These are phyloP conservation scores for Scleromitrula shiraiana DNA, from an alignment of 2,329 filamentous ascomycete species.

Conservation along the genomic window DNA sequence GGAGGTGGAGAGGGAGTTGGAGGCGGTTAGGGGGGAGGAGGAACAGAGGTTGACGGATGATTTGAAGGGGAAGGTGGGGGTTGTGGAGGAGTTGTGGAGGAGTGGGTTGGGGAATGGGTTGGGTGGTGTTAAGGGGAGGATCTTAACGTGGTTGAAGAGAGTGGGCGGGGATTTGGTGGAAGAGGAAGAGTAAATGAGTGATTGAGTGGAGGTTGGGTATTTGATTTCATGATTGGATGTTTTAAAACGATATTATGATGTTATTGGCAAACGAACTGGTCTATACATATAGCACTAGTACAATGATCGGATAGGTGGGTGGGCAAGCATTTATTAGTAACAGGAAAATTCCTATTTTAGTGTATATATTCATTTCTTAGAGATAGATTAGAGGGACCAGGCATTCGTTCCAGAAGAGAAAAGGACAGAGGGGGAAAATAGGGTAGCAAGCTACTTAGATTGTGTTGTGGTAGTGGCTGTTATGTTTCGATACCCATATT, in stretches of 20 bases:
- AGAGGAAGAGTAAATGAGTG: conserved; percentile 23
- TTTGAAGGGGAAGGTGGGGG: conserved; percentile 84
- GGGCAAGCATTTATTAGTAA: too few relatives aligned
- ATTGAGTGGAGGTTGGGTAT: too few relatives aligned
- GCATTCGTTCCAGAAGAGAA: not conserved
- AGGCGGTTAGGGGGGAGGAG: conserved; percentile 56
- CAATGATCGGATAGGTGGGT: too few relatives aligned
- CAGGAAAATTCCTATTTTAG: not conserved
- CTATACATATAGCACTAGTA: too few relatives aligned
- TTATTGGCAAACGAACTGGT: not conserved
- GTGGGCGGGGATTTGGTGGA: conserved; percentile 76
- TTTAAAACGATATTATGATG: not conserved
- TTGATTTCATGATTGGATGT: too few relatives aligned
- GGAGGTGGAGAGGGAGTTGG: conserved; percentile 35
- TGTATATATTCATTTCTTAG: not conserved
- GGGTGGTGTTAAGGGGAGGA: conserved; percentile 62
- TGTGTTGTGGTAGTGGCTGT: not conserved
- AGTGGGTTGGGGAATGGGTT: conserved; percentile 77
- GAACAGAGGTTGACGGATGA: conserved; percentile 69
- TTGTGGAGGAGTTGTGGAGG: conserved; percentile 86
- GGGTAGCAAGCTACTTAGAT: not conserved
- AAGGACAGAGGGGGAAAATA: not conserved
- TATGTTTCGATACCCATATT: not conserved
- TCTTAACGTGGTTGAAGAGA: conserved; percentile 52
- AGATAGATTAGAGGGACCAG: not conserved